Percentiles rank a stretch among this genome's conserved stretches.
Evolutionary conservation across 345 rosid species (phyloP).

Genomic region (Eucalyptus erythrocorys): DNA sequence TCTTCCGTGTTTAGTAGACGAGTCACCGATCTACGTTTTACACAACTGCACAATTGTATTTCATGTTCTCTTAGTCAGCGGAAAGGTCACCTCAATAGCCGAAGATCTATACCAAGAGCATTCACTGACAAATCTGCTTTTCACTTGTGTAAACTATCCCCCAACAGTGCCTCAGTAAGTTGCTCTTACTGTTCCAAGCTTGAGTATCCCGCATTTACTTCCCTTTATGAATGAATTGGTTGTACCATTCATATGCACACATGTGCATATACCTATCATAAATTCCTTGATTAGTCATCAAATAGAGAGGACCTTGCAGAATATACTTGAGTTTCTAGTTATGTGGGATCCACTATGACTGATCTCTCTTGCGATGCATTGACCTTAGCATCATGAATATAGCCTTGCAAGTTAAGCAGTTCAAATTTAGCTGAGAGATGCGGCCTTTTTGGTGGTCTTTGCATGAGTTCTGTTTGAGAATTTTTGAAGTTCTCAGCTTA

Average conservation of each 20-base stretch:
- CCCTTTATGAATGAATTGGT: not conserved
- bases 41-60: slow-evolving; percentile 18
- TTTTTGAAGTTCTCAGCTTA: not conserved
- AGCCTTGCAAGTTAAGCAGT: not conserved
- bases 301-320: not conserved
- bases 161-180: not conserved
- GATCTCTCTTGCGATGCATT: not conserved
- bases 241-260: not conserved
- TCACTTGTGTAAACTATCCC: slow-evolving; percentile 16
- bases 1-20: slow-evolving; percentile 13
- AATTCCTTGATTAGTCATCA: not conserved
- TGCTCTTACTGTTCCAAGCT: not conserved
- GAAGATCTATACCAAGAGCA: slow-evolving; percentile 23
- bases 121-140: slow-evolving; percentile 52
- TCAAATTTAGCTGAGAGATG: not conserved
- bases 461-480: not conserved
- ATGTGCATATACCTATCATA: not conserved
- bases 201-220: not conserved
- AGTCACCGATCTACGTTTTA: slow-evolving; percentile 5
- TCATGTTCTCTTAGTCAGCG: slow-evolving; percentile 33
- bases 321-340: not conserved
- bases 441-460: not conserved
- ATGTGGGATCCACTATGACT: not conserved
- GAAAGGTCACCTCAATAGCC: slow-evolving; percentile 11
- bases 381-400: not conserved